Evolutionary conservation across 2,329 filamentous ascomycete genomes (phyloP).

Genomic region (Neoarthrinium moseri): DNA sequence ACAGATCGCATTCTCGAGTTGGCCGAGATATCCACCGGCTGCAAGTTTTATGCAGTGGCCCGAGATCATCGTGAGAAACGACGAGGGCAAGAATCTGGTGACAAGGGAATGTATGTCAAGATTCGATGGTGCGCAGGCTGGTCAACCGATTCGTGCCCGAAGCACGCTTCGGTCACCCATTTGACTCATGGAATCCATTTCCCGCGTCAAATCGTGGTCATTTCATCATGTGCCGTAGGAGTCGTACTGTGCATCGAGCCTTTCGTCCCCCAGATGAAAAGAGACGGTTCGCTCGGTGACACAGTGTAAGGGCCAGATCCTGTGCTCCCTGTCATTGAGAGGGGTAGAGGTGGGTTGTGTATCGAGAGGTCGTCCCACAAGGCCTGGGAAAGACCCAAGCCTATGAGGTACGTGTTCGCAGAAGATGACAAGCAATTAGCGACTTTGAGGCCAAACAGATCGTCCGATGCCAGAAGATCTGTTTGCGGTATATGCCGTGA

Average conservation of each 20-base stretch:
- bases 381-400: no score
- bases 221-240: not conserved
- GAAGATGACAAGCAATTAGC: no score
- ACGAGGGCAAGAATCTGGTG: not conserved
- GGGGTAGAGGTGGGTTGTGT: no score
- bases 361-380: no score
- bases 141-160: no score
- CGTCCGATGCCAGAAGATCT: no score
- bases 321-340: no score
- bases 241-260: not conserved
- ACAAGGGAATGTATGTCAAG: not conserved
- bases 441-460: no score
- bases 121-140: not conserved
- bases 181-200: conserved; percentile 21
- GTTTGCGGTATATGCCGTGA: conserved; percentile 6
- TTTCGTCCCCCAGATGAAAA: not conserved
- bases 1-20: conserved; percentile 9
- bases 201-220: conserved; percentile 22
- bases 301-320: not conserved
- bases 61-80: not conserved
- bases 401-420: no score
- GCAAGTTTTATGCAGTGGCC: not conserved
- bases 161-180: no score
- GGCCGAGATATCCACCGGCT: not conserved
- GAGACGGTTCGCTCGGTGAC: not conserved